These are phyloP conservation scores for Domatiomyces globalis DNA, from an alignment of 2,329 filamentous ascomycete species.

Conservation along the genomic window DNA sequence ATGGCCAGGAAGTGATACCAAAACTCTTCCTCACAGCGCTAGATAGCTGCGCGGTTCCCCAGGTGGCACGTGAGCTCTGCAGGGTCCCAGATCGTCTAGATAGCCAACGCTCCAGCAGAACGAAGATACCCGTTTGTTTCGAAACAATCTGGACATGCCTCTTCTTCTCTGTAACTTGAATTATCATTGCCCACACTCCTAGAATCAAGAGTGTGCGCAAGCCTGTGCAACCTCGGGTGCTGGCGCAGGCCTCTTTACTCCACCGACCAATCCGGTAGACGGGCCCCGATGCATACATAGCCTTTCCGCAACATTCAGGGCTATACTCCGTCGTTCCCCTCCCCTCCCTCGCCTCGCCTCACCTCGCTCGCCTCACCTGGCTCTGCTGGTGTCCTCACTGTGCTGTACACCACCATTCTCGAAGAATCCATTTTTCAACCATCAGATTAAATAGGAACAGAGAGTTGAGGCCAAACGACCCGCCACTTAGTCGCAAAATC, in stretches of 20 bases:
- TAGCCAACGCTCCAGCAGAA: background rate
- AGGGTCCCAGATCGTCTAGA: background rate
- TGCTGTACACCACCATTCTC: conserved; percentile 4
- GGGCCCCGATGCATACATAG: background rate
- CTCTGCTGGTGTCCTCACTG: background rate
- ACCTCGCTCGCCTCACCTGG: conserved; percentile 8
- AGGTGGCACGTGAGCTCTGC: background rate
- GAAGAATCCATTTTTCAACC: conserved; percentile 1
- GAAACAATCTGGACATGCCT: background rate
- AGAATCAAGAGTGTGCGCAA: background rate
- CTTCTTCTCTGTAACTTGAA: background rate
- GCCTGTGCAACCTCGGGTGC: background rate
- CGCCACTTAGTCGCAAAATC: background rate
- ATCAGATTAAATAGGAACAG: background rate
- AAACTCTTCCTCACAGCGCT: background rate
- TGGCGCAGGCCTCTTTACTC: background rate
- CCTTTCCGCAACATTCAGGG: conserved; percentile 1
- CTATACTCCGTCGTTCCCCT: conserved; percentile 8
- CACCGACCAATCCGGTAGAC: background rate
- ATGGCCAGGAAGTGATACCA: background rate
- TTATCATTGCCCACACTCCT: background rate
- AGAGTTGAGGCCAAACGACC: background rate
- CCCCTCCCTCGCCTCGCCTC: conserved; percentile 20
- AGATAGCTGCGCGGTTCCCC: background rate
- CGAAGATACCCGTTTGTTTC: background rate